phyloP scores from a whole-genome alignment of 768 basidiomycete genomes.

The Heimioporus sp. region DNA sequence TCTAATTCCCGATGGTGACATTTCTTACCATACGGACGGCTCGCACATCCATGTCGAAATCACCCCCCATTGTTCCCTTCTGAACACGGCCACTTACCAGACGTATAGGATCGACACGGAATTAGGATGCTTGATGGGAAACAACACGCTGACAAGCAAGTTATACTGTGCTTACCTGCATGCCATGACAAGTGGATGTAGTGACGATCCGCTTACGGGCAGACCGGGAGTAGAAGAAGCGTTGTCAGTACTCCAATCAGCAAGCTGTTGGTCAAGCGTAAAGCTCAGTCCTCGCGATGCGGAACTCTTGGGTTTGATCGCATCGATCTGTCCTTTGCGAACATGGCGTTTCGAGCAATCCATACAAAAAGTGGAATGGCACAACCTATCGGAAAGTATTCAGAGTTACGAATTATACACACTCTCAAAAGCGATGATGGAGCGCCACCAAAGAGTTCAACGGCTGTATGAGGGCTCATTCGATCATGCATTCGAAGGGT shows the following conservation, averaged over 20 bases:
- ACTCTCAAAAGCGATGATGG: slow-evolving; percentile 25
- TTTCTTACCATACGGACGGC: slow-evolving; percentile 28
- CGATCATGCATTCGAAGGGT: not conserved
- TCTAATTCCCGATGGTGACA: slow-evolving; percentile 38
- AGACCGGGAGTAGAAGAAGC: slow-evolving; percentile 21
- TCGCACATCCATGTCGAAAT: slow-evolving; percentile 12
- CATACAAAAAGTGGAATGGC: slow-evolving; percentile 39
- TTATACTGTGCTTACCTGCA: slow-evolving; percentile 44
- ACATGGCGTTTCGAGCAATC: slow-evolving; percentile 36
- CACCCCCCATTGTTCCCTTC: not conserved
- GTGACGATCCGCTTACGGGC: slow-evolving; percentile 43
- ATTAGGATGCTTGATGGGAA: slow-evolving; percentile 24
- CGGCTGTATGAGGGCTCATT: slow-evolving; percentile 1
- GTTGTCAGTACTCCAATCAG: slow-evolving; percentile 36
- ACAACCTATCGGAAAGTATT: slow-evolving; percentile 11
- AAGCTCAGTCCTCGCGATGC: slow-evolving; percentile 25
- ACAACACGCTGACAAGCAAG: slow-evolving; percentile 16
- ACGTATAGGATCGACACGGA: slow-evolving; percentile 28
- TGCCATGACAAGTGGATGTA: slow-evolving; percentile 37
- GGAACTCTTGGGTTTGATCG: slow-evolving; percentile 32
- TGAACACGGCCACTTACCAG: slow-evolving; percentile 13
- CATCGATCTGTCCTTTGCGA: slow-evolving; percentile 31
- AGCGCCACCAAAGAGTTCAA: slow-evolving; percentile 17
- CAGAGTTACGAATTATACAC: slow-evolving; percentile 31
- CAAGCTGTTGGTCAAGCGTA: slow-evolving; percentile 38